phyloP scores from a whole-genome alignment of 2,329 filamentous ascomycete genomes.

The Podosphaera aphanis region DNA sequence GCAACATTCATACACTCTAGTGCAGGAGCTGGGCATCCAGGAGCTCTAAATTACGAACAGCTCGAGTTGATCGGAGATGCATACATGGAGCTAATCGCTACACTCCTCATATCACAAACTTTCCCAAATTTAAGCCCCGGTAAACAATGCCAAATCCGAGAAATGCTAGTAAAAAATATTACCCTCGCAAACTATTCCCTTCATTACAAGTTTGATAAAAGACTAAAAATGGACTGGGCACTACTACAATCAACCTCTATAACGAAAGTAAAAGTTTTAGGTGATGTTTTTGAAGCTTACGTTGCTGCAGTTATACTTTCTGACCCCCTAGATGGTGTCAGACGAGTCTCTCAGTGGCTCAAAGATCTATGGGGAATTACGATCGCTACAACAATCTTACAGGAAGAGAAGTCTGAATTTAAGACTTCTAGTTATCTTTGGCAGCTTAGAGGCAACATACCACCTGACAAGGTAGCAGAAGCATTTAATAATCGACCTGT shows the following conservation, averaged over 20 bases:
- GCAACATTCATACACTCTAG: slow-evolving; percentile 41
- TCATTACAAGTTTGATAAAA: slow-evolving; percentile 46
- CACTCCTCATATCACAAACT: slow-evolving; percentile 49
- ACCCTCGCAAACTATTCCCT: slow-evolving; percentile 48
- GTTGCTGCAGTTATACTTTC: slow-evolving; percentile 56
- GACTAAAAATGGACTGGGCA: slow-evolving; percentile 24
- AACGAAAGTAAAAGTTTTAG: slow-evolving; percentile 47
- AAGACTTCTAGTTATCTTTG: slow-evolving; percentile 12
- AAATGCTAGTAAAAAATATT: slow-evolving; percentile 58
- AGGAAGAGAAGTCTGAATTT: slow-evolving; percentile 14
- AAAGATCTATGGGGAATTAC: slow-evolving; percentile 48
- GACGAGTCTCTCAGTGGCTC: slow-evolving; percentile 44
- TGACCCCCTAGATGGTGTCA: slow-evolving; percentile 37
- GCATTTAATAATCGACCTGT: slow-evolving; percentile 2
- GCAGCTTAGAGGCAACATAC: slow-evolving; percentile 8
- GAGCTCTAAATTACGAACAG: slow-evolving; percentile 41
- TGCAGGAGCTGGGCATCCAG: slow-evolving; percentile 4
- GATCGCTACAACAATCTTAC: slow-evolving; percentile 29
- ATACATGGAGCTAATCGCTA: slow-evolving; percentile 56
- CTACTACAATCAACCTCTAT: slow-evolving; percentile 17
- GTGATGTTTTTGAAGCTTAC: slow-evolving; percentile 80
- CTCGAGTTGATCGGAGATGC: slow-evolving; percentile 81
- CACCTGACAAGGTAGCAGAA: background rate
- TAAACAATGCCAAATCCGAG: slow-evolving; percentile 50
- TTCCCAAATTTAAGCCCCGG: slow-evolving; percentile 44